Conservation (phyloP, 2,329 filamentous ascomycete species). For the Chaetomium sp. region DNA sequence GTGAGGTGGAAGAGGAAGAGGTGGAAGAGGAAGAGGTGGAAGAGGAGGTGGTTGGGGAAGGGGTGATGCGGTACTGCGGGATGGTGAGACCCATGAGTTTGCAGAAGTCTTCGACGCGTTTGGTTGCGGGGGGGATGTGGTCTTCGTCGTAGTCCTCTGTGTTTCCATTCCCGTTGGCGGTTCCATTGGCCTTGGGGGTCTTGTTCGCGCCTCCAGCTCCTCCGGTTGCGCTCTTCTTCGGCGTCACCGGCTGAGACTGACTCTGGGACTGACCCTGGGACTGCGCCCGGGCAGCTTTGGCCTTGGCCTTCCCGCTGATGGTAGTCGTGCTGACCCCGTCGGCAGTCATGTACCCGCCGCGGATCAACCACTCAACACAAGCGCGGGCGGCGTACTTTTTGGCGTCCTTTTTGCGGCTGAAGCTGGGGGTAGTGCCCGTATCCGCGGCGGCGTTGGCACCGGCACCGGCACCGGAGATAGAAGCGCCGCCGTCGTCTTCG, state of each 20-base stretch:
- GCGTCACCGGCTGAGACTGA: no score
- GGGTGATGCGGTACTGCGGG: constrained; percentile 31
- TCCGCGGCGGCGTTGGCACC: constrained; percentile 9
- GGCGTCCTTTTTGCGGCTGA: constrained; percentile 46
- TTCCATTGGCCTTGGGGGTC: neutral
- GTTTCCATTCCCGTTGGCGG: neutral
- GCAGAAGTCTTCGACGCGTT: constrained; percentile 31
- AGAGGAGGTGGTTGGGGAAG: constrained; percentile 6
- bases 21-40: neutral
- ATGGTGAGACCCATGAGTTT: constrained; percentile 26
- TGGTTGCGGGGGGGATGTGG: constrained; percentile 11
- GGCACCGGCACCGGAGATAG: no score
- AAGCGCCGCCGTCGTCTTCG: no score
- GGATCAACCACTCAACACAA: constrained; percentile 34
- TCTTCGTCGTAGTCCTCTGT: constrained; percentile 1
- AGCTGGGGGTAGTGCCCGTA: constrained; percentile 29
- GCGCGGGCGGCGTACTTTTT: constrained; percentile 47
- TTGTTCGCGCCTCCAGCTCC: neutral
- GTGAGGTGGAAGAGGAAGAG: neutral
- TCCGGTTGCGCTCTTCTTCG: neutral
- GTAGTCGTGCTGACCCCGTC: constrained; percentile 14
- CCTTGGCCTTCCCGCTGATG: constrained; percentile 15
- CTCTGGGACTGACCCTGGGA: no score
- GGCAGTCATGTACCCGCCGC: constrained; percentile 24
- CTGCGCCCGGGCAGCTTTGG: neutral